Percentiles rank a stretch among this genome's conserved stretches.
These are phyloP conservation scores for Hyphopichia pseudoburtonii DNA, from an alignment of 1,139 yeast species.

Conservation along the genomic window DNA sequence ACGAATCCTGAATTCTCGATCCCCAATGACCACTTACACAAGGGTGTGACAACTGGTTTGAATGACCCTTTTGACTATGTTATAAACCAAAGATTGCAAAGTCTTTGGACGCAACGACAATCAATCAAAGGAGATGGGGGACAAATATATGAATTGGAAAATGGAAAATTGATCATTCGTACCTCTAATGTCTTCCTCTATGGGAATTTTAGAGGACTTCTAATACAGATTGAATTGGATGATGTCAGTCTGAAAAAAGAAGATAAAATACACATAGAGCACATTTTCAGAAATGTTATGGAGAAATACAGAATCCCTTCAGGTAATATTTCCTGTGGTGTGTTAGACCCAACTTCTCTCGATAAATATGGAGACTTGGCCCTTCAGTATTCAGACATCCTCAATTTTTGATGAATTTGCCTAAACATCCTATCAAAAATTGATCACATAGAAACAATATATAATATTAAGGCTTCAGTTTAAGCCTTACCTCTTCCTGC, in stretches of 20 bases:
- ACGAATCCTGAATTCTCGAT: slow-evolving; percentile 22
- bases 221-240: slow-evolving; percentile 54
- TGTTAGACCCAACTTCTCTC: slow-evolving; percentile 24
- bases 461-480: too few species aligned
- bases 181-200: slow-evolving; percentile 73
- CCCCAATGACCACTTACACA: slow-evolving; percentile 38
- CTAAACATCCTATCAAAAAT: too few species aligned
- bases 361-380: slow-evolving; percentile 47
- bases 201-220: slow-evolving; percentile 70
- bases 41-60: slow-evolving; percentile 49
- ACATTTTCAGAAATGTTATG: slow-evolving; percentile 28
- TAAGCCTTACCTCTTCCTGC: too few species aligned
- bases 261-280: slow-evolving; percentile 14
- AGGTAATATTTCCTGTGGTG: slow-evolving; percentile 39
- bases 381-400: slow-evolving; percentile 46
- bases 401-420: slow-evolving; percentile 43
- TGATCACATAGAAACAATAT: too few species aligned
- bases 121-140: slow-evolving; percentile 80
- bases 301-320: slow-evolving; percentile 39
- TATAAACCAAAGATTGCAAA: slow-evolving; percentile 58
- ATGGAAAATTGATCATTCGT: slow-evolving; percentile 47
- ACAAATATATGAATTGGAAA: slow-evolving; percentile 54
- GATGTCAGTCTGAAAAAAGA: slow-evolving; percentile 15
- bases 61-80: slow-evolving; percentile 52
- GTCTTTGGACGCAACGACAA: slow-evolving; percentile 73